Evolutionary conservation across 2,329 filamentous ascomycete species (phyloP).

Genomic region (Diaporthe sp.): DNA sequence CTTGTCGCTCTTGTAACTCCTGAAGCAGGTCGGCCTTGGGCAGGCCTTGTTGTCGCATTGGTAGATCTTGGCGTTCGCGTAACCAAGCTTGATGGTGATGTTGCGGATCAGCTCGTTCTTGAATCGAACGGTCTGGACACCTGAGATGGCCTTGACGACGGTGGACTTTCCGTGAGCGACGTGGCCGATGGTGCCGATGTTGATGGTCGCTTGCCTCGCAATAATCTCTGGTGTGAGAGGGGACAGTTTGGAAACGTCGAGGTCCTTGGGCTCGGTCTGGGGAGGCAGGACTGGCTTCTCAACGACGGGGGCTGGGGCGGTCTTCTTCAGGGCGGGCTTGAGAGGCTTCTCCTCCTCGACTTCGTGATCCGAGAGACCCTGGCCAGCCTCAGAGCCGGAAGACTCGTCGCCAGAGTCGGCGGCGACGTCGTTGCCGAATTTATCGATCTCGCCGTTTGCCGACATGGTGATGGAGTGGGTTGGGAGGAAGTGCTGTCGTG

Average conservation of each 20-base stretch:
- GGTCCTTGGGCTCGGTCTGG: constrained; percentile 91
- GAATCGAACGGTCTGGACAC: constrained; percentile 98
- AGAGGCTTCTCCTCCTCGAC: constrained; percentile 74
- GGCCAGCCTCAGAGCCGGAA: constrained; percentile 65
- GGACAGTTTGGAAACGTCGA: constrained; percentile 84
- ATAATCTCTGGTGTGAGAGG: constrained; percentile 97
- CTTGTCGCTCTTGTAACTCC: constrained; percentile 98
- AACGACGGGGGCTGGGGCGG: constrained; percentile 69
- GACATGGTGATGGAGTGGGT: constrained; percentile 56
- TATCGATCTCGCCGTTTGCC: constrained; percentile 66
- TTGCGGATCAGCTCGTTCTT: constrained; percentile 99
- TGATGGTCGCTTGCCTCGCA: constrained; percentile 97
- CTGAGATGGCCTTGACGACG: constrained; percentile 98
- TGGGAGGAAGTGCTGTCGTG: constrained; percentile 4
- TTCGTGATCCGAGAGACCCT: constrained; percentile 67
- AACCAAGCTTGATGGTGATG: constrained; percentile 99
- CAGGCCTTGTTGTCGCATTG: constrained; percentile 94
- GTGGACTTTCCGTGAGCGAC: constrained; percentile 99
- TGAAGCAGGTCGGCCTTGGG: constrained; percentile 94
- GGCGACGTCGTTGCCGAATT: constrained; percentile 79
- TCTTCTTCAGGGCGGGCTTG: constrained; percentile 91
- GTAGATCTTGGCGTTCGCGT: constrained; percentile 99
- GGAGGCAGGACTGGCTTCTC: constrained; percentile 73
- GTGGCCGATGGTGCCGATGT: constrained; percentile 98
- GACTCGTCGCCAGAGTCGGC: constrained; percentile 76